Conservation (phyloP, 164 flowering plant genomes). For the Magnolia officinalis region DNA sequence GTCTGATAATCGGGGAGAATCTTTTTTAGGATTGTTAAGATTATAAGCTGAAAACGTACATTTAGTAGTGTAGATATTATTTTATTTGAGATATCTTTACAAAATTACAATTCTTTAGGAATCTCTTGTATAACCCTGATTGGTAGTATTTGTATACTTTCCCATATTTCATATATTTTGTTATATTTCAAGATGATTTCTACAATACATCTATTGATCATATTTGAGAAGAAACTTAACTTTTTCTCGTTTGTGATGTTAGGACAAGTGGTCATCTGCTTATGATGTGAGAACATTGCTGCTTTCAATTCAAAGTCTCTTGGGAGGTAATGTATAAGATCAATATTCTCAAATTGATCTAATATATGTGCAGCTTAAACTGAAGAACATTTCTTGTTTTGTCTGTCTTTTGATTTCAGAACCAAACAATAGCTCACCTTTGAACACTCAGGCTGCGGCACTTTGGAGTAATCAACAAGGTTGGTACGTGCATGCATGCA, state of each 20-base stretch:
- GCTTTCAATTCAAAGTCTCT: constrained; percentile 81
- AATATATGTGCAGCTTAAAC: neutral
- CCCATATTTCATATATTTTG: too few relatives aligned
- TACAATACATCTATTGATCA: neutral
- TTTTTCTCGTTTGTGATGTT: neutral
- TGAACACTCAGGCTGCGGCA: constrained; percentile 80
- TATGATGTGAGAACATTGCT: constrained; percentile 89
- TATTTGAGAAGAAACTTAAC: neutral
- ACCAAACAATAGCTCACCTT: constrained; percentile 90
- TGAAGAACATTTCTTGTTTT: neutral
- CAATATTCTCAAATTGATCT: too few relatives aligned
- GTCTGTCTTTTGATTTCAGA: constrained; percentile 32
- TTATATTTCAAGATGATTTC: neutral
- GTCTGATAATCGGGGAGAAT: too few relatives aligned
- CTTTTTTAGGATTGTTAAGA: too few relatives aligned
- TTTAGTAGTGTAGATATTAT: too few relatives aligned
- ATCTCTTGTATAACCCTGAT: too few relatives aligned
- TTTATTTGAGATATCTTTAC: too few relatives aligned
- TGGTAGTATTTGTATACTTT: too few relatives aligned
- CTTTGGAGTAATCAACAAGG: constrained; percentile 93
- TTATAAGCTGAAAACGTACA: too few relatives aligned
- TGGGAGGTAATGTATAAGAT: constrained; percentile 47
- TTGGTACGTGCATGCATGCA: constrained; percentile 3
- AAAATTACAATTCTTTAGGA: too few relatives aligned
- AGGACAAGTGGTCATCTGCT: constrained; percentile 99